phyloP scores from a whole-genome alignment of 768 basidiomycete genomes.

The Cystofilobasidium capitatum region DNA sequence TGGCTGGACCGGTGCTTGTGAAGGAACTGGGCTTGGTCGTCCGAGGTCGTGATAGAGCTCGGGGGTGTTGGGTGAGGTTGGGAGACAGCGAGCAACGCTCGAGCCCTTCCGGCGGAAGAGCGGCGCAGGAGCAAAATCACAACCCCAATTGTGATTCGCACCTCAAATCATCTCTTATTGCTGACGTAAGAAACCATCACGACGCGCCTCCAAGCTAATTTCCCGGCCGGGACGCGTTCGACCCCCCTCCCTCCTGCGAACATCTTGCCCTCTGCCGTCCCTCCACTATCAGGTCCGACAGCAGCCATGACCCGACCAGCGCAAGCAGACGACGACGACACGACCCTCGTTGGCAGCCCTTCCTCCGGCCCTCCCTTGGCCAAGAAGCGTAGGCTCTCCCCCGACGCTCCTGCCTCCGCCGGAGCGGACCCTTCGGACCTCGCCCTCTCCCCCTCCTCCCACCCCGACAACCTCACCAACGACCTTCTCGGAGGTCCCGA shows the following conservation, averaged over 20 bases:
- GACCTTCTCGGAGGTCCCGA: background rate
- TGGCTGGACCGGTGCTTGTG: background rate
- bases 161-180: background rate
- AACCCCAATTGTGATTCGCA: background rate
- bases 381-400: constrained; percentile 1
- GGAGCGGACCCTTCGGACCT: no score
- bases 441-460: background rate
- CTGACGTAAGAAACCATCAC: no score
- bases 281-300: background rate
- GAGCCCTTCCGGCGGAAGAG: no score
- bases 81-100: no score
- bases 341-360: background rate
- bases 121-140: no score
- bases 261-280: background rate
- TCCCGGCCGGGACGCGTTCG: no score
- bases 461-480: background rate
- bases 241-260: no score
- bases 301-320: background rate
- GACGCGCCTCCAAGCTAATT: no score
- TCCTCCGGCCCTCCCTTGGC: background rate
- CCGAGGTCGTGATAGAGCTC: no score
- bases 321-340: background rate
- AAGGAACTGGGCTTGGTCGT: no score
- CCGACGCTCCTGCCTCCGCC: background rate
- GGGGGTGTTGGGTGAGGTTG: no score